A percentile compares a stretch with the other conserved stretches of the same genome.
Conservation (phyloP, 2,329 filamentous ascomycete species). For the Talaromyces piceae region DNA sequence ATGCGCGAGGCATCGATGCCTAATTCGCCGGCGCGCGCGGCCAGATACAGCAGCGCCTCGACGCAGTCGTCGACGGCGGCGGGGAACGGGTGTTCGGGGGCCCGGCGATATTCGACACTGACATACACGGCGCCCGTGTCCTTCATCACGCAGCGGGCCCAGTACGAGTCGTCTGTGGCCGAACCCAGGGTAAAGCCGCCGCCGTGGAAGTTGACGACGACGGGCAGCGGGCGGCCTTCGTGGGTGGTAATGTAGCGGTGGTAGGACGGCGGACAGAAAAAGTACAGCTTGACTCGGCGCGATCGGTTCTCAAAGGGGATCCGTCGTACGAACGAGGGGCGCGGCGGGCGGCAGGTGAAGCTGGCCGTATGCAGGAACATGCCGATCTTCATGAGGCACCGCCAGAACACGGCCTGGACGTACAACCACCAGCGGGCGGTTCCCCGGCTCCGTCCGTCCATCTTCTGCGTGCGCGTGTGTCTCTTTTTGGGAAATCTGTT, state of each 20-base stretch:
- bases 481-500: conserved; percentile 3
- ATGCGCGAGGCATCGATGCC: conserved; percentile 52
- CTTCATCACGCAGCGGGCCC: conserved; percentile 50
- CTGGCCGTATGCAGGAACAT: conserved; percentile 61
- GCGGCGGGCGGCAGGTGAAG: conserved; percentile 50
- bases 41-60: conserved; percentile 53
- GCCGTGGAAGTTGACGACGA: conserved; percentile 58
- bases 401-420: conserved; percentile 58
- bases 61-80: conserved; percentile 58
- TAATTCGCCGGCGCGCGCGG: conserved; percentile 48
- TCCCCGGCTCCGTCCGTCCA: too few species aligned
- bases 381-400: conserved; percentile 59
- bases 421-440: conserved; percentile 54
- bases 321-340: conserved; percentile 51
- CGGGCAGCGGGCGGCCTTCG: conserved; percentile 42
- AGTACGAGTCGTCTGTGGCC: conserved; percentile 54
- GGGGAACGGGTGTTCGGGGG: conserved; percentile 56
- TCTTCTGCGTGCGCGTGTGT: conserved; percentile 10
- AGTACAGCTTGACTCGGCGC: conserved; percentile 48
- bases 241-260: conserved; percentile 14
- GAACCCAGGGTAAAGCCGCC: conserved; percentile 56
- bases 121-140: conserved; percentile 52
- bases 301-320: conserved; percentile 43
- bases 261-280: conserved; percentile 51
- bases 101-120: conserved; percentile 54